phyloP scores from a whole-genome alignment of 2,329 filamentous ascomycete genomes.

The Cladophialophora psammophila region DNA sequence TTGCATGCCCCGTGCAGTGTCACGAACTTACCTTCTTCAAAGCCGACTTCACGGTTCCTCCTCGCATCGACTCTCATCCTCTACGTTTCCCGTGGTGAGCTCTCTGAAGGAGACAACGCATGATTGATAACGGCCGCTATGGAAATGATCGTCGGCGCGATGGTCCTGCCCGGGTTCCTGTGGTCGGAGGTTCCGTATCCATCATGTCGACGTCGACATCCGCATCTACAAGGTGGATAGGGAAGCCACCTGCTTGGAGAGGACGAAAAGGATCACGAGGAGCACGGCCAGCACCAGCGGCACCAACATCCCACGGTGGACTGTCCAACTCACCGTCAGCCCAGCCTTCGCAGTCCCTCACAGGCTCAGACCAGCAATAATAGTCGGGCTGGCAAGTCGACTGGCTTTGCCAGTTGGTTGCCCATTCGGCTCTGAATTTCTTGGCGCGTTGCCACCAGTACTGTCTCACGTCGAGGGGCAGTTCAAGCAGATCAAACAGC shows the following conservation, averaged over 20 bases:
- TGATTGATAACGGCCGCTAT: background rate
- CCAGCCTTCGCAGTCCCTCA: background rate
- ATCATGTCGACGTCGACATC: background rate
- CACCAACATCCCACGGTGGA: background rate
- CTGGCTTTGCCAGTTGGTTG: background rate
- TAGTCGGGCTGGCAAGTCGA: background rate
- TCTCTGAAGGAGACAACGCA: background rate
- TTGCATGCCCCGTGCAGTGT: background rate
- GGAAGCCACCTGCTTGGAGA: too few relatives aligned
- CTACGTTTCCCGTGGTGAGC: too few relatives aligned
- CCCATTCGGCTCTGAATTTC: background rate
- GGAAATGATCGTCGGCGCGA: background rate
- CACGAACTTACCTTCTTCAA: background rate
- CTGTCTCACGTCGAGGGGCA: background rate
- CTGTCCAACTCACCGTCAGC: background rate
- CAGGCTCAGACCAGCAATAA: background rate
- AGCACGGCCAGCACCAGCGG: background rate
- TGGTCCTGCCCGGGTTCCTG: background rate
- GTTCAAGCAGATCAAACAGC: slow-evolving; percentile 12
- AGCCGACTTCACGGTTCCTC: background rate
- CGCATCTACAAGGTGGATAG: background rate
- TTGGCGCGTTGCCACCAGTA: slow-evolving; percentile 11
- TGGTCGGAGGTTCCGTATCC: background rate
- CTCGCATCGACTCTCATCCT: too few relatives aligned
- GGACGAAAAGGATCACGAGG: background rate